phyloP scores from a whole-genome alignment of 352 stramenopile species.

The Ophiocytium majus region DNA sequence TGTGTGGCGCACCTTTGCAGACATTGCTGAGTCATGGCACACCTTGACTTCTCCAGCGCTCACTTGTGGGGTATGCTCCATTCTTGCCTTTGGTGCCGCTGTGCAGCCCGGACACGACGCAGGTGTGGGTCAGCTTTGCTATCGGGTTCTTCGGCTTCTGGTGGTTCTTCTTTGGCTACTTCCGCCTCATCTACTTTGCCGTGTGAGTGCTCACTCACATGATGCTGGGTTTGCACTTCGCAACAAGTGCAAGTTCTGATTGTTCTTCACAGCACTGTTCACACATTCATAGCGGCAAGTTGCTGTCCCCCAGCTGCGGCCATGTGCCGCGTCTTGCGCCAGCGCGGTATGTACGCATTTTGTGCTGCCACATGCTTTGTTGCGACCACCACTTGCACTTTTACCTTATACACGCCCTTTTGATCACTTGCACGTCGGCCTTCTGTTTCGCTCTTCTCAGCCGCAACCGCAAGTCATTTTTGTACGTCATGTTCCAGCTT shows the following conservation, averaged over 20 bases:
- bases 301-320: not conserved
- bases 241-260: too few species aligned
- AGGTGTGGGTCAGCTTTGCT: constrained; percentile 43
- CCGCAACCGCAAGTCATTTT: constrained; percentile 34
- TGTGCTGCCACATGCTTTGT: not conserved
- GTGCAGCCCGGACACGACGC: constrained; percentile 2
- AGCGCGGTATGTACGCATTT: not conserved
- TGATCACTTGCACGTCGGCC: constrained; percentile 1
- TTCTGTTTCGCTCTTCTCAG: not conserved
- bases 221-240: too few species aligned
- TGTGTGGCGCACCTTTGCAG: too few species aligned
- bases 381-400: not conserved
- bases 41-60: too few species aligned
- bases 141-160: constrained; percentile 51
- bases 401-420: not conserved
- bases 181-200: constrained; percentile 45
- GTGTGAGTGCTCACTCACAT: constrained; percentile 29
- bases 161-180: constrained; percentile 54
- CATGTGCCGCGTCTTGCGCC: not conserved
- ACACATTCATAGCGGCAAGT: too few species aligned
- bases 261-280: too few species aligned
- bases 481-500: constrained; percentile 48
- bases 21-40: too few species aligned
- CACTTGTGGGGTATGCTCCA: not conserved
- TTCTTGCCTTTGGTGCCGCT: not conserved